These are phyloP conservation scores for Russula sp. DNA, from an alignment of 768 basidiomycete genomes.

Conservation along the genomic window DNA sequence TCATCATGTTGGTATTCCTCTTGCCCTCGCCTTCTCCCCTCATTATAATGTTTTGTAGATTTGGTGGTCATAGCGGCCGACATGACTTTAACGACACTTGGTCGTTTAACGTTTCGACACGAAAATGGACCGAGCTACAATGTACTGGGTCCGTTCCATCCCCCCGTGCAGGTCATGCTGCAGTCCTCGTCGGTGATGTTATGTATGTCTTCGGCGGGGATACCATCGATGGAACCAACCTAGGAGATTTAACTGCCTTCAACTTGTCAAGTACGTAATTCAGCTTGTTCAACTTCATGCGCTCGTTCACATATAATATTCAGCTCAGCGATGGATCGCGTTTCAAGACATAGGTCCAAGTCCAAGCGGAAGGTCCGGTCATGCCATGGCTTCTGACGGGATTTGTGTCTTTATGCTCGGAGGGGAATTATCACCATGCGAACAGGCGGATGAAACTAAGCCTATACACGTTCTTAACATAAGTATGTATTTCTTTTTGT, in stretches of 20 bases:
- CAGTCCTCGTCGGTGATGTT: constrained; percentile 93
- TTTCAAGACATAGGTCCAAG: constrained; percentile 99
- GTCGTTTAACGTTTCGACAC: constrained; percentile 80
- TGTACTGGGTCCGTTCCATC: constrained; percentile 97
- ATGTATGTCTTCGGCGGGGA: constrained; percentile 97
- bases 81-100: constrained; percentile 99
- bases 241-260: constrained; percentile 93
- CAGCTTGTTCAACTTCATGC: not conserved
- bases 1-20: too few species aligned
- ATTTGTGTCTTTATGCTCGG: constrained; percentile 89
- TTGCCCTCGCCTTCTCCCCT: too few species aligned
- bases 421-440: constrained; percentile 67
- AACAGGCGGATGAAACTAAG: constrained; percentile 72
- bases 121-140: constrained; percentile 84
- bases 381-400: constrained; percentile 94
- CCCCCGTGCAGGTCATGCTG: constrained; percentile 93
- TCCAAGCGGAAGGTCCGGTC: constrained; percentile 87
- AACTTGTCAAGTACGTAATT: constrained; percentile 85
- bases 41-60: too few species aligned
- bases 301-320: constrained; percentile 31
- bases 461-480: constrained; percentile 90
- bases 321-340: constrained; percentile 99
- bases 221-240: constrained; percentile 93
- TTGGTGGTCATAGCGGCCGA: constrained; percentile 94
- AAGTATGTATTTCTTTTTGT: constrained; percentile 51